A percentile compares a stretch with the other conserved stretches of the same genome.
Evolutionary conservation across 2,329 filamentous ascomycete genomes (phyloP).

Genomic region (Penicillium fuscoglaucum): DNA sequence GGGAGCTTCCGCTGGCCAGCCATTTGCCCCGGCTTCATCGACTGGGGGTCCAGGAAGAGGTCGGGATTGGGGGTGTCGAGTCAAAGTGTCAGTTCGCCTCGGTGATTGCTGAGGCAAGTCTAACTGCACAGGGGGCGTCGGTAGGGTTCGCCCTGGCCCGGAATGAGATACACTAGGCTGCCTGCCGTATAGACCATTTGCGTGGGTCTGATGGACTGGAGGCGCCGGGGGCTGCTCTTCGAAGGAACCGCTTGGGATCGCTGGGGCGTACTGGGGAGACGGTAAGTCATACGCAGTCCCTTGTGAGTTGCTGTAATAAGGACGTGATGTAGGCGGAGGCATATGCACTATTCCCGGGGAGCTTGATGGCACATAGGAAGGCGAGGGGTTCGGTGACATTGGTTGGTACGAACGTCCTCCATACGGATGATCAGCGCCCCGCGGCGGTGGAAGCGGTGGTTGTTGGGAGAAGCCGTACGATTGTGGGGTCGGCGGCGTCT

Average conservation of each 20-base stretch:
- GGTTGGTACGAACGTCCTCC: conserved; percentile 38
- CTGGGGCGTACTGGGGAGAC: conserved; percentile 26
- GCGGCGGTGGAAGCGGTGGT: conserved; percentile 43
- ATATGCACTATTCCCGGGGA: conserved; percentile 21
- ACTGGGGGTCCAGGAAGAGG: conserved; percentile 60
- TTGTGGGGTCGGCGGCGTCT: conserved; percentile 34
- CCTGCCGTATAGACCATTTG: conserved; percentile 29
- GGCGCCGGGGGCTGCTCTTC: conserved; percentile 39
- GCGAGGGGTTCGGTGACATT: conserved; percentile 22
- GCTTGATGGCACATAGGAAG: conserved; percentile 27
- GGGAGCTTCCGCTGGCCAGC: conserved; percentile 3
- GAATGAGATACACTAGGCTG: conserved; percentile 33
- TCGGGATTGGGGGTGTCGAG: conserved; percentile 57
- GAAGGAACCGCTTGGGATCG: conserved; percentile 15
- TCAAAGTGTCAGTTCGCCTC: conserved; percentile 53
- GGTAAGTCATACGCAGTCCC: conserved; percentile 27
- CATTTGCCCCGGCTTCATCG: conserved; percentile 40
- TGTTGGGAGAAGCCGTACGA: conserved; percentile 35
- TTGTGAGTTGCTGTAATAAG: conserved; percentile 27
- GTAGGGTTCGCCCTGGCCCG: conserved; percentile 41
- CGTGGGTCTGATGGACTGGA: conserved; percentile 32
- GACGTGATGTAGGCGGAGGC: conserved; percentile 22
- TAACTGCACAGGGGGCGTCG: conserved; percentile 54
- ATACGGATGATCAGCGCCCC: conserved; percentile 41
- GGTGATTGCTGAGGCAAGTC: conserved; percentile 51